Evolutionary conservation across 495 filamentous ascomycete genomes (phyloP).

Genomic region (Tuber umbilicatum): DNA sequence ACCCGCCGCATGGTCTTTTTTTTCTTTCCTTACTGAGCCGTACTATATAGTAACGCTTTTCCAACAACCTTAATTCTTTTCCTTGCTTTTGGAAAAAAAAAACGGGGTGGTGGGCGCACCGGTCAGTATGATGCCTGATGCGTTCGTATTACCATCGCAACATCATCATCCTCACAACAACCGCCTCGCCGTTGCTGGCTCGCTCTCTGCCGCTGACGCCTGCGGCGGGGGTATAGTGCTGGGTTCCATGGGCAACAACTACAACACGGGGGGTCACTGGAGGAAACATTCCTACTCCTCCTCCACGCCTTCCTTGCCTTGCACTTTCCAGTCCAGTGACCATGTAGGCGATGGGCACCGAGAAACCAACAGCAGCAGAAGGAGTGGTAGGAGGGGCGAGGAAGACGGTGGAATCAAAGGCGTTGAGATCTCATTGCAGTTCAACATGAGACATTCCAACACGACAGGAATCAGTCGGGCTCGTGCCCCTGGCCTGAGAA

Average conservation of each 20-base stretch:
- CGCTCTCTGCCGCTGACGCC: not conserved
- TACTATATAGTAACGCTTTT: not conserved
- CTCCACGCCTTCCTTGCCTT: not conserved
- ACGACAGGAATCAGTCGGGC: not conserved
- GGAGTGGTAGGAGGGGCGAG: not conserved
- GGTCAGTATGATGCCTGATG: not conserved
- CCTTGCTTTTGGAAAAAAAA: not conserved
- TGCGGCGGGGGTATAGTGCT: not conserved
- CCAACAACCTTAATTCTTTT: not conserved
- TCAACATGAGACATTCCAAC: not conserved
- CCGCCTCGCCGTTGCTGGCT: not conserved
- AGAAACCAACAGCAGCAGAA: not conserved
- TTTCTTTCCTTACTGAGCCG: not conserved
- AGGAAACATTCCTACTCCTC: not conserved
- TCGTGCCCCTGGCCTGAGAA: not conserved
- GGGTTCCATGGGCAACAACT: not conserved
- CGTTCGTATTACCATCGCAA: not conserved
- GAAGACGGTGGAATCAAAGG: not conserved
- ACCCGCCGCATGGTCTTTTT: not conserved
- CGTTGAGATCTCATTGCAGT: not conserved
- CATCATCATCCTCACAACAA: not conserved
- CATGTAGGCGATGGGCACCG: not conserved
- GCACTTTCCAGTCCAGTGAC: not conserved
- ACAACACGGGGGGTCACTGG: not conserved
- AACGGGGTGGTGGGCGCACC: not conserved